Evolutionary conservation across 345 rosid species (phyloP), one percentile per base, ranked within the genome.

Genomic region (Arabis hirsuta): DNA sequence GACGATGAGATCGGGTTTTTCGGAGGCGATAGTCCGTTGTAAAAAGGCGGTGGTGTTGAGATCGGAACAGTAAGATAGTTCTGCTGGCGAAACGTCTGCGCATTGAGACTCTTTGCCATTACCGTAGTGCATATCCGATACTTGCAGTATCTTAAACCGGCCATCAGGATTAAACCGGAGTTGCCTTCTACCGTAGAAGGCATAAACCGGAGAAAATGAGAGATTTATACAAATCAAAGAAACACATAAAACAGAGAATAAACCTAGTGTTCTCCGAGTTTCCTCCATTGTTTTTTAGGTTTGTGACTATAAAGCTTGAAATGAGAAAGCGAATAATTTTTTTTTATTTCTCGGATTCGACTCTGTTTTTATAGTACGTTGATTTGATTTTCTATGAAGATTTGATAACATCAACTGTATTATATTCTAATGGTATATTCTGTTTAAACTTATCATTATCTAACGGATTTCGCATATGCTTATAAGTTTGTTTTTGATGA

Each of bases 51-150:
- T 81, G 73, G 98, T 89, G 81, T 94, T 89, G 85, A 88, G 89
- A 78, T 91, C 97, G 32, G 96, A 88, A 85, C 95, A 89, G 47
- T 82, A 73, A 12, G 68, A 53, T 39, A 65, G 14, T 69, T 91
- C 90, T 36, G 60, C 73, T 0, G 88, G 83, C 9, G 84, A 62
- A 9, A 89, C 91, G 64, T 91, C 78, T 51, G 46, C 12, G 67
- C 95, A 89, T 24, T 73, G 77, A 6, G 95, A 81, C 50, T 66
- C 63, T 81, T 73, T 84, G 76, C 98, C 96, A 43, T 83, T 44
- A 5, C 87, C 98, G 44, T 72, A 94, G 83, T 91, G 98, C 98
- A 91, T 91, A 61, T 91, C 97, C 7, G 98, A 95, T 39, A 89
- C 90, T 78, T 91, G 98, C 64, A 94, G 86, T 65, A 94, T 85